A percentile compares a stretch with the other conserved stretches of the same genome.
phyloP scores from a whole-genome alignment of 768 basidiomycete species.

The Fistulinella prunicolor region DNA sequence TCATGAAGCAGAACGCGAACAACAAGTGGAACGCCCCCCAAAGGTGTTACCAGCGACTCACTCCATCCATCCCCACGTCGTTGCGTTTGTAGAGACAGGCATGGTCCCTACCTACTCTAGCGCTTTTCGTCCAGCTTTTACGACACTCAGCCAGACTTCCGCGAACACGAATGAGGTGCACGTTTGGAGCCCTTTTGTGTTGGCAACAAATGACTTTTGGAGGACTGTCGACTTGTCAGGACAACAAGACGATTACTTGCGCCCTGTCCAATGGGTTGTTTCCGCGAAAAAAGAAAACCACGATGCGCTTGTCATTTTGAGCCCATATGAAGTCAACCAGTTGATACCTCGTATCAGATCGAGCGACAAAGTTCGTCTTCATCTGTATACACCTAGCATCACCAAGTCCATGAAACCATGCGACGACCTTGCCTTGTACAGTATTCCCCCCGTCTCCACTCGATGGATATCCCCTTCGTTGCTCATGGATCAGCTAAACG shows the following conservation, averaged over 20 bases:
- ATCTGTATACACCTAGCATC: neutral
- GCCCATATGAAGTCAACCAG: neutral
- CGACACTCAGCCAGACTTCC: neutral
- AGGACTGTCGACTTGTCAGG: neutral
- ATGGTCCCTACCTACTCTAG: neutral
- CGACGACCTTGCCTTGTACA: neutral
- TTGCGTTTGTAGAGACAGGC: slow-evolving; percentile 1
- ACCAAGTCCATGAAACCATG: neutral
- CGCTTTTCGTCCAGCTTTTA: slow-evolving; percentile 2
- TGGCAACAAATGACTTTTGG: slow-evolving; percentile 4
- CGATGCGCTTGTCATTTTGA: neutral
- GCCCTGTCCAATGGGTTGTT: slow-evolving; percentile 7
- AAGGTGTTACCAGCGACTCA: neutral
- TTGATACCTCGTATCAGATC: neutral
- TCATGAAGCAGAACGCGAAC: neutral
- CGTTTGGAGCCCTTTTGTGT: slow-evolving; percentile 4
- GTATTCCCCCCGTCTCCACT: neutral
- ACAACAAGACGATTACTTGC: slow-evolving; percentile 5
- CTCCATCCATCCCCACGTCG: neutral
- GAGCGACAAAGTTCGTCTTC: neutral
- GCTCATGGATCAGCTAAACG: neutral
- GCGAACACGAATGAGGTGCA: neutral
- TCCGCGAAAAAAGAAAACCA: neutral
- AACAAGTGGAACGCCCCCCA: neutral
- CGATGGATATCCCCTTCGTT: neutral